A percentile compares a stretch with the other conserved stretches of the same genome.
phyloP scores from a whole-genome alignment of 2,329 filamentous ascomycete species.

The Rhynchosporium graminicola region DNA sequence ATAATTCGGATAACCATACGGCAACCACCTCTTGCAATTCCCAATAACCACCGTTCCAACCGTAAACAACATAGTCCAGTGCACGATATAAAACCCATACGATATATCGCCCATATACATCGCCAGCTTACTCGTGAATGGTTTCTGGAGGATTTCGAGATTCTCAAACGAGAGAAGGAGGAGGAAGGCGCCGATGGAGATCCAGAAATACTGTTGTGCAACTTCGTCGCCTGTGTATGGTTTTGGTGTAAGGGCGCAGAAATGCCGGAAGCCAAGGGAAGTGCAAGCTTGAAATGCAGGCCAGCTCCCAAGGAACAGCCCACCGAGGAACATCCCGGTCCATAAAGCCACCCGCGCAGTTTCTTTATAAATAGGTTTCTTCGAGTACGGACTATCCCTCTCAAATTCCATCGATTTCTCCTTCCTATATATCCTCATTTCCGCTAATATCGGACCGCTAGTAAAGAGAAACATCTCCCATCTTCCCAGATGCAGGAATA shows the following conservation, averaged over 20 bases:
- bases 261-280: conserved; percentile 6
- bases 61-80: conserved; percentile 34
- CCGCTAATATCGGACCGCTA: conserved; percentile 14
- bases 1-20: conserved; percentile 6
- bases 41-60: conserved; percentile 12
- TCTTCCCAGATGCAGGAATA: conserved; percentile 7
- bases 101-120: conserved; percentile 57
- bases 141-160: conserved; percentile 32
- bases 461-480: conserved; percentile 17
- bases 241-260: conserved; percentile 11
- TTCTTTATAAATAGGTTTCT: not conserved
- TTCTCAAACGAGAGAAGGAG: conserved; percentile 13
- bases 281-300: conserved; percentile 9
- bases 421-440: not conserved
- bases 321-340: not conserved
- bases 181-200: conserved; percentile 3
- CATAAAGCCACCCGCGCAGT: not conserved
- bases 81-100: conserved; percentile 58
- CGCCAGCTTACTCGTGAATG: conserved; percentile 48
- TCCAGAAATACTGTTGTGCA: conserved; percentile 30
- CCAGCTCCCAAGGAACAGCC: conserved; percentile 18
- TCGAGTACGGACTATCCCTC: not conserved
- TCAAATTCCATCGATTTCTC: not conserved
- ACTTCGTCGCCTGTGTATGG: not conserved
- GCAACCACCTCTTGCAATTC: conserved; percentile 5